Conservation (phyloP, 345 rosid species). For the Eucalyptus dawsonii region DNA sequence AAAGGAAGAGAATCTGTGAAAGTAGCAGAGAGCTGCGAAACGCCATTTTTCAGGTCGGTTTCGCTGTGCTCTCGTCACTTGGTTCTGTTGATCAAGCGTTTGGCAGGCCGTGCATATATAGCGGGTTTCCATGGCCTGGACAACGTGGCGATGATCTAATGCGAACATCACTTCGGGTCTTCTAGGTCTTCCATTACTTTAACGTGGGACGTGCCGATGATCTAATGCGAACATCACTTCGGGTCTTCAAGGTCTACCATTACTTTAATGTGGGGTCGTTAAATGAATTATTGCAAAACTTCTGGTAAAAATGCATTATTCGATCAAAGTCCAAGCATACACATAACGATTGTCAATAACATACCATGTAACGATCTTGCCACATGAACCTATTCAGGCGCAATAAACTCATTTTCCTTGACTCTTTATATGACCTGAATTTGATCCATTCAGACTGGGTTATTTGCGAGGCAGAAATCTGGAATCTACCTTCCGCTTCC, state of each 20-base stretch:
- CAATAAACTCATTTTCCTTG: background rate
- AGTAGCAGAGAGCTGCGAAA: background rate
- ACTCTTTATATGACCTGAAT: background rate
- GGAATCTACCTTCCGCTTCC: background rate
- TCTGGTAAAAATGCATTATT: background rate
- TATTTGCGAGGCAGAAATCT: background rate
- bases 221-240: background rate
- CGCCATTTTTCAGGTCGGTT: background rate
- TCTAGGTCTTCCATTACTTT: background rate
- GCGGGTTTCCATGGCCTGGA: background rate
- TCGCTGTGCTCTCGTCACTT: background rate
- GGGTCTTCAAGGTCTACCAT: background rate
- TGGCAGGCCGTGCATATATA: background rate
- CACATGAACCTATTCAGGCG: background rate
- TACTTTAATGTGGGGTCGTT: background rate
- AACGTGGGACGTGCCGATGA: background rate
- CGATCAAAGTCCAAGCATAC: background rate
- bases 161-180: background rate
- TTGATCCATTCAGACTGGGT: background rate
- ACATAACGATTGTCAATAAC: background rate
- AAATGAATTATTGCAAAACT: background rate
- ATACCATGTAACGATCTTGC: background rate
- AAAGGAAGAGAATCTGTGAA: background rate
- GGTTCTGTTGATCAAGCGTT: background rate
- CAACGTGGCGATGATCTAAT: background rate